phyloP scores from a whole-genome alignment of 257 asterid genomes.

The Jacaranda mimosifolia region DNA sequence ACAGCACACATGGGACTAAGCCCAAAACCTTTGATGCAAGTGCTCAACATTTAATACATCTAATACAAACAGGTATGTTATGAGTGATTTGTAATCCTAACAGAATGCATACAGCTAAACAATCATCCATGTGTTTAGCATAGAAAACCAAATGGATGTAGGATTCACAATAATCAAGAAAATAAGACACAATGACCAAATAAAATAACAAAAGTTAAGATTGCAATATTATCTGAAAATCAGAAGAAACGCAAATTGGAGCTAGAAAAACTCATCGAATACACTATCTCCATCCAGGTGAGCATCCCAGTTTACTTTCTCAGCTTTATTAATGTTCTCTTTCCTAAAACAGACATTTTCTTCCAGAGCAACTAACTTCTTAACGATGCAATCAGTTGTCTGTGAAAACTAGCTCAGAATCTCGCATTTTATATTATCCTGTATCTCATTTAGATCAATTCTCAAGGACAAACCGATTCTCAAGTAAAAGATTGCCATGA shows the following conservation, averaged over 20 bases:
- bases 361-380: background rate
- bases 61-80: too few species aligned
- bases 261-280: background rate
- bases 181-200: too few species aligned
- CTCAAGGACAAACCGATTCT: too few species aligned
- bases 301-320: background rate
- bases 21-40: background rate
- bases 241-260: background rate
- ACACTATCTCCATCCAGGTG: background rate
- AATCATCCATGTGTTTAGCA: background rate
- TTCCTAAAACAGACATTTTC: background rate
- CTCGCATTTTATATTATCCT: too few species aligned
- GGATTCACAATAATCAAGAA: too few species aligned
- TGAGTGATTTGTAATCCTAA: background rate
- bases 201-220: too few species aligned
- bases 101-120: background rate
- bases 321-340: background rate
- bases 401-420: too few species aligned
- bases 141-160: too few species aligned
- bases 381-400: background rate
- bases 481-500: too few species aligned
- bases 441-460: too few species aligned
- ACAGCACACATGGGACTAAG: conserved; percentile 10
- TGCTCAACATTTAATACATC: background rate
- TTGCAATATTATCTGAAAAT: background rate